These are phyloP conservation scores for Apiotrichum akiyoshidainum DNA, from an alignment of 1,284 basidiomycete species.

Conservation along the genomic window DNA sequence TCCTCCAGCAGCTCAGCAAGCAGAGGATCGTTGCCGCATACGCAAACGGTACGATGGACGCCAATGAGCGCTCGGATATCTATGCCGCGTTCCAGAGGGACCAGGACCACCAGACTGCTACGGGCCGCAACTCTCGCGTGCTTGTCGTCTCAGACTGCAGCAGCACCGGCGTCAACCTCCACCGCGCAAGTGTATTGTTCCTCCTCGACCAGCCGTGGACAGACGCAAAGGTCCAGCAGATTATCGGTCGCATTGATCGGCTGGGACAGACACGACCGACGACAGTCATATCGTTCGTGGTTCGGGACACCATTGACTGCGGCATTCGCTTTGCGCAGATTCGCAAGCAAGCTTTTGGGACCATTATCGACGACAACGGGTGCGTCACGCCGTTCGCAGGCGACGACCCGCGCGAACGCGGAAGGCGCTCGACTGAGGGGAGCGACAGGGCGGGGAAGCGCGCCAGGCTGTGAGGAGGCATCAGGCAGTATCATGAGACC, in stretches of 20 bases:
- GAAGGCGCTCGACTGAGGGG: too few species aligned
- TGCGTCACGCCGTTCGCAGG: too few species aligned
- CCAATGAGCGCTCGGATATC: too few species aligned
- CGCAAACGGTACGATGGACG: background rate
- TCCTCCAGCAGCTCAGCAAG: background rate
- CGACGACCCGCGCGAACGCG: too few species aligned
- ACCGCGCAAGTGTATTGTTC: slow-evolving; percentile 2
- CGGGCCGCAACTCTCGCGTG: background rate
- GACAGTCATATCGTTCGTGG: background rate
- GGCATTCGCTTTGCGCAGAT: slow-evolving; percentile 2
- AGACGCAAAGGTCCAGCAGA: background rate
- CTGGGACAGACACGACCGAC: background rate
- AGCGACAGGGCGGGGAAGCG: too few species aligned
- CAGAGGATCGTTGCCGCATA: background rate
- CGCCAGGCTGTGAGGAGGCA: too few species aligned
- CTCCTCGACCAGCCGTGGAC: slow-evolving; percentile 1
- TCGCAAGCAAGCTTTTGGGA: background rate
- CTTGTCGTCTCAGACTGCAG: slow-evolving; percentile 1
- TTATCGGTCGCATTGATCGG: slow-evolving; percentile 1
- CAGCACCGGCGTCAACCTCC: slow-evolving; percentile 4
- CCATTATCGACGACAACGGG: too few species aligned
- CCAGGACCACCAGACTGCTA: background rate
- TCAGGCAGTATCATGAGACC: too few species aligned
- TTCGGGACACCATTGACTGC: background rate
- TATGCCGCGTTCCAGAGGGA: background rate